Percentiles rank a stretch among this genome's conserved stretches.
phyloP scores from a whole-genome alignment of 371 early-diverging fungal genomes.

The Fennellomyces sp. region DNA sequence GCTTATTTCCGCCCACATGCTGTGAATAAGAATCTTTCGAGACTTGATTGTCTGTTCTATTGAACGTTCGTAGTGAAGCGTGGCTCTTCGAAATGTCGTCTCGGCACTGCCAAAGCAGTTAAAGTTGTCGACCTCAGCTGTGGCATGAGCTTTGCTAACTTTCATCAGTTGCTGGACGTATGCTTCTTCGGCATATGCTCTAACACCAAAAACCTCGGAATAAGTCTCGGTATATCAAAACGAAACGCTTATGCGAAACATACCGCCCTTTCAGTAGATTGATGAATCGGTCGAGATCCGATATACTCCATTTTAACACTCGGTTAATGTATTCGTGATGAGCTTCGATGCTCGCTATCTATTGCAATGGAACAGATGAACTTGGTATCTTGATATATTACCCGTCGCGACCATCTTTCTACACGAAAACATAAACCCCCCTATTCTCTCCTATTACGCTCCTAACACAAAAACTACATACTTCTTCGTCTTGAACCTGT shows the following conservation, averaged over 20 bases:
- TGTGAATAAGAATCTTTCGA: conserved; percentile 23
- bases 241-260: neutral
- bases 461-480: no score
- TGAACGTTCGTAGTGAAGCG: conserved; percentile 30
- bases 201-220: no score
- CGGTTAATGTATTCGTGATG: conserved; percentile 42
- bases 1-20: conserved; percentile 15
- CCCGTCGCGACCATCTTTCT: no score
- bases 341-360: conserved; percentile 40
- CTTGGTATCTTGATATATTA: neutral
- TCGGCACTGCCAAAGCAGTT: conserved; percentile 30
- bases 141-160: conserved; percentile 23
- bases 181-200: conserved; percentile 45
- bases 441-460: no score
- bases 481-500: conserved; percentile 1
- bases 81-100: conserved; percentile 28
- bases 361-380: neutral
- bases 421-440: no score
- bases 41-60: conserved; percentile 33
- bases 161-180: conserved; percentile 32
- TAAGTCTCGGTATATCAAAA: neutral
- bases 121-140: conserved; percentile 20
- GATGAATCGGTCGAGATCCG: conserved; percentile 44
- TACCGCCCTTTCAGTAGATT: conserved; percentile 43
- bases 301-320: conserved; percentile 45